These are phyloP conservation scores for Ophiocordyceps australis DNA, from an alignment of 2,329 filamentous ascomycete species.

Conservation along the genomic window DNA sequence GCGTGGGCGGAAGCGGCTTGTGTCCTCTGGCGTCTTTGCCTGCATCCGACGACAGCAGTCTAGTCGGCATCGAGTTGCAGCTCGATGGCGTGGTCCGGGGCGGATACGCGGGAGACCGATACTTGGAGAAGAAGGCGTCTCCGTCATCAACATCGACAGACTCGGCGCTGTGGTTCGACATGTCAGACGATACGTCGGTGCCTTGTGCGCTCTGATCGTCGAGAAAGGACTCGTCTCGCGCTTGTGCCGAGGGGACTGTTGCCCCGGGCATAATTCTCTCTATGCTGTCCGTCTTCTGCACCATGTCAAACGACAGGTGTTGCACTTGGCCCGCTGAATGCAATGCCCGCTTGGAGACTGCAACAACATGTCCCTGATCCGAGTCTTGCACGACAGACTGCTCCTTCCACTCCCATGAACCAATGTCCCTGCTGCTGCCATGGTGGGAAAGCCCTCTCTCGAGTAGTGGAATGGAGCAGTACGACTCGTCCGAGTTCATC, in stretches of 20 bases:
- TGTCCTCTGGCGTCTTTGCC: background rate
- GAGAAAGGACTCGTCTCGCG: slow-evolving; percentile 23
- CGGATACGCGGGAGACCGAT: slow-evolving; percentile 14
- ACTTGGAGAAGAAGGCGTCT: slow-evolving; percentile 5
- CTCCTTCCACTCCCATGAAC: slow-evolving; percentile 31
- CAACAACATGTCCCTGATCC: slow-evolving; percentile 14
- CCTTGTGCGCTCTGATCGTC: slow-evolving; percentile 32
- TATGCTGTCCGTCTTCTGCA: slow-evolving; percentile 34
- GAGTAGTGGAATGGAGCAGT: slow-evolving; percentile 59
- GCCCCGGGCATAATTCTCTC: slow-evolving; percentile 20
- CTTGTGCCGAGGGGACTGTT: slow-evolving; percentile 10
- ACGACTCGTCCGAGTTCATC: slow-evolving; percentile 52
- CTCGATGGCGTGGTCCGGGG: slow-evolving; percentile 7
- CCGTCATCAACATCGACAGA: slow-evolving; percentile 22
- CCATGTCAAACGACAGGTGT: slow-evolving; percentile 32
- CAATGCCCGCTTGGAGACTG: slow-evolving; percentile 2
- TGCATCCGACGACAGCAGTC: background rate
- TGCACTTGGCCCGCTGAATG: slow-evolving; percentile 11
- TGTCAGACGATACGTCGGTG: slow-evolving; percentile 44
- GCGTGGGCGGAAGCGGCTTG: slow-evolving; percentile 19
- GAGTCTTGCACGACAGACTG: slow-evolving; percentile 33
- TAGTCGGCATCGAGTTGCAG: slow-evolving; percentile 23
- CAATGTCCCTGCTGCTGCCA: slow-evolving; percentile 19
- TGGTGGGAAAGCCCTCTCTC: slow-evolving; percentile 45
- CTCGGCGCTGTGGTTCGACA: slow-evolving; percentile 32